Conservation (phyloP, 2,329 filamentous ascomycete species). For the Cyclaneusma minus region DNA sequence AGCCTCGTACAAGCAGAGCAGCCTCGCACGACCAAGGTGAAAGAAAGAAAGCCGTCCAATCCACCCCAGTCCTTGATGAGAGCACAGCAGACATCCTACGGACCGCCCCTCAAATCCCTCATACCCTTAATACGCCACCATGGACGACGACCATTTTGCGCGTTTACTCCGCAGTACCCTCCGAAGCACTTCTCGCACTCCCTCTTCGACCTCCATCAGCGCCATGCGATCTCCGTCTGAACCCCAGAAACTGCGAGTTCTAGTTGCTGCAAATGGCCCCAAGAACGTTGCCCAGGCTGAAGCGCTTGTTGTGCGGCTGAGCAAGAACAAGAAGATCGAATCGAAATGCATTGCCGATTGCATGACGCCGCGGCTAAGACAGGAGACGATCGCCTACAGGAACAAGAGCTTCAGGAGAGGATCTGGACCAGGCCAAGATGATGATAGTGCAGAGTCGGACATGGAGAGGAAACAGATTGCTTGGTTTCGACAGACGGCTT, state of each 20-base stretch:
- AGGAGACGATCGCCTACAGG: slow-evolving; percentile 44
- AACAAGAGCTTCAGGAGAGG: slow-evolving; percentile 28
- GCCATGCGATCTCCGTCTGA: slow-evolving; percentile 29
- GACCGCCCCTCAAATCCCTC: too few relatives aligned
- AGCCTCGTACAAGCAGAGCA: too few relatives aligned
- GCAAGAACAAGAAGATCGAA: slow-evolving; percentile 46
- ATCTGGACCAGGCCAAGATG: neutral
- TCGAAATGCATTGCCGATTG: slow-evolving; percentile 50
- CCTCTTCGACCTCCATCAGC: slow-evolving; percentile 12
- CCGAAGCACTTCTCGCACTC: too few relatives aligned
- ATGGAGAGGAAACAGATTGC: slow-evolving; percentile 26
- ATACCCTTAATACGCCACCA: too few relatives aligned
- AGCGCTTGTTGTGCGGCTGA: slow-evolving; percentile 49
- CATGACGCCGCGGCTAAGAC: slow-evolving; percentile 43
- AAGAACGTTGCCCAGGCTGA: slow-evolving; percentile 51
- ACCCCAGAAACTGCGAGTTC: slow-evolving; percentile 37
- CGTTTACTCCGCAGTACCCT: too few relatives aligned
- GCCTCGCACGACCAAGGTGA: too few relatives aligned
- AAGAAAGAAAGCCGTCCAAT: too few relatives aligned
- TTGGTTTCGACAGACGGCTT: slow-evolving; percentile 35
- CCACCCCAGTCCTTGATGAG: too few relatives aligned
- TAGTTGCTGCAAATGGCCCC: slow-evolving; percentile 50
- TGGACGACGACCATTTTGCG: too few relatives aligned
- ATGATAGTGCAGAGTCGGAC: slow-evolving; percentile 13
- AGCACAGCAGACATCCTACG: too few relatives aligned